Evolutionary conservation across 345 rosid genomes (phyloP), one percentile per base, ranked within the genome.

Genomic region (Linum lewisii): DNA sequence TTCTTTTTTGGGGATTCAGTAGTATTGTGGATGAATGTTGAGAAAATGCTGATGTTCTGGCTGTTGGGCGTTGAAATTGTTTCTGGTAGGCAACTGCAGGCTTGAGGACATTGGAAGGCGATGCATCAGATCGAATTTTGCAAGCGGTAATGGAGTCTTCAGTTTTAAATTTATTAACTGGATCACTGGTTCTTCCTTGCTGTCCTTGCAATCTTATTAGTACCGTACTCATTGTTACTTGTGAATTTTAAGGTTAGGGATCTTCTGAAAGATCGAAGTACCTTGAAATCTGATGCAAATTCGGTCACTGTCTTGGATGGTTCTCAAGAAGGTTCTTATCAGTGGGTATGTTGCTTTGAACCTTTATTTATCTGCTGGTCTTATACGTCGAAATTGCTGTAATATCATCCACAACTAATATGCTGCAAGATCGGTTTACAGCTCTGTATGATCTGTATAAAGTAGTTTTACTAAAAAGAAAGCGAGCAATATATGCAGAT

Each of bases 301-400:
- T 86, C 66, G 57, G 99, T 93, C 47, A 69, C 70, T 72, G 90
- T 89, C 62, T 73, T 93, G 74, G 99, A 93, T 75, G 99, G 99
- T 45, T 76, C 85, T 44, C 99, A 93, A 75, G 99, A 93, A 77
- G 99, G 97, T 61, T 76, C 99, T 72, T 93, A 89, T 75, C 81
- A 87, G 77, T 93, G 99, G 99, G 99, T 93, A 87, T 64, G 94
- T 66, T 63, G 7, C 32, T 55, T 59, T 57, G 32, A n/a, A n/a
- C n/a, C n/a, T 26, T 2, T 26, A 2, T 26, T 2, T 26, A 26
- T 26, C 32, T 26, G 32, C 2, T 26, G 2, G 54, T 32, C 37
- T 14, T 36, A 26, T 57, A 21, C 14, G 21, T 24, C 8, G 5
- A 4, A n/a, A n/a, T n/a, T 25, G 11, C 16, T 13, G 16, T 38